phyloP scores from a whole-genome alignment of 2,329 filamentous ascomycete species.

The Lecanicillium sp. region DNA sequence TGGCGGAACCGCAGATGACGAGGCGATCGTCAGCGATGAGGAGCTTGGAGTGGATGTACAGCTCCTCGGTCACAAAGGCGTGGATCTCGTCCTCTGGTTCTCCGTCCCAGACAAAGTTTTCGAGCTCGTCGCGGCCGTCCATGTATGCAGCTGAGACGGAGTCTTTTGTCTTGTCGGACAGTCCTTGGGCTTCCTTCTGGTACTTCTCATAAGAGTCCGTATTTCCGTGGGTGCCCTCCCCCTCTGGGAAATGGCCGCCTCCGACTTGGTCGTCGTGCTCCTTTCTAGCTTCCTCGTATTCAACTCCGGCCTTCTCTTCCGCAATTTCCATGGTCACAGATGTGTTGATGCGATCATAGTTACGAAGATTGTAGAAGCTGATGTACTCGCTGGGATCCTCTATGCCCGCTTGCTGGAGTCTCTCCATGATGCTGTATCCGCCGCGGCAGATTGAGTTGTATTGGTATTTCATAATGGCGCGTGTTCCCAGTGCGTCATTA shows the following conservation, averaged over 20 bases:
- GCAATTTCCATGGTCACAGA: conserved; percentile 54
- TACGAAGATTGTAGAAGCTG: conserved; percentile 78
- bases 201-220: conserved; percentile 59
- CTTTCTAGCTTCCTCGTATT: conserved; percentile 59
- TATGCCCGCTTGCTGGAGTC: conserved; percentile 61
- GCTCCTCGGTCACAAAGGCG: conserved; percentile 57
- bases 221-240: conserved; percentile 29
- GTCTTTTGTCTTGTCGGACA: conserved; percentile 59
- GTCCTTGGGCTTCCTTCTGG: conserved; percentile 59
- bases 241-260: conserved; percentile 34
- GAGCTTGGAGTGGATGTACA: conserved; percentile 61
- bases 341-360: conserved; percentile 76
- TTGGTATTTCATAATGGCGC: conserved; percentile 86
- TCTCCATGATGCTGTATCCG: conserved; percentile 71
- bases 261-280: conserved; percentile 56
- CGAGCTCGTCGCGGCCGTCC: conserved; percentile 66
- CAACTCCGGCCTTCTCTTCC: conserved; percentile 58
- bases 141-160: conserved; percentile 78
- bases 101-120: conserved; percentile 50
- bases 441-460: conserved; percentile 75
- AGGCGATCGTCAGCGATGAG: conserved; percentile 77
- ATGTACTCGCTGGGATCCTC: conserved; percentile 66
- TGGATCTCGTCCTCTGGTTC: conserved; percentile 50
- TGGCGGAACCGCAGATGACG: conserved; percentile 70
- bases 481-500: conserved; percentile 67